Evolutionary conservation across 495 filamentous ascomycete genomes (phyloP).

Genomic region (Penicillium canariense): DNA sequence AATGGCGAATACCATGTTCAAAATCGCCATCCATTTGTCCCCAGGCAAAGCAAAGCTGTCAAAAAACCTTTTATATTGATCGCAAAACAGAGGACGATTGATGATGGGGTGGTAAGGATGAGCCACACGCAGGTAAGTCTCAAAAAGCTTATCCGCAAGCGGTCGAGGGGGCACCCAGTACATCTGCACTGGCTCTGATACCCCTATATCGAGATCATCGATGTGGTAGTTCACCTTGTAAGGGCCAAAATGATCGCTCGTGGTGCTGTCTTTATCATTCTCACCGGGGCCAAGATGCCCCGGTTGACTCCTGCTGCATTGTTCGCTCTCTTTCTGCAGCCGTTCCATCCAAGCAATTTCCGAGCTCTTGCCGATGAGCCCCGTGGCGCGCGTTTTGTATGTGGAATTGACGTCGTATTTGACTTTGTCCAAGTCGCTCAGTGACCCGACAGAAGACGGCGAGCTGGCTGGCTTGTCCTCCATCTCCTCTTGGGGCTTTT

Average conservation of each 20-base stretch:
- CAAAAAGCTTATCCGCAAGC: slow-evolving; percentile 49
- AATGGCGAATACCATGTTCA: slow-evolving; percentile 64
- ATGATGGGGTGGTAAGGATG: slow-evolving; percentile 61
- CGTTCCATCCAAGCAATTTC: slow-evolving; percentile 61
- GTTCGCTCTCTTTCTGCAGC: slow-evolving; percentile 22
- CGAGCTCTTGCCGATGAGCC: slow-evolving; percentile 60
- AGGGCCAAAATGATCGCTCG: slow-evolving; percentile 19
- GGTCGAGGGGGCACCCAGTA: slow-evolving; percentile 49
- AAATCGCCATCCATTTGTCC: slow-evolving; percentile 53
- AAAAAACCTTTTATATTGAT: slow-evolving; percentile 35
- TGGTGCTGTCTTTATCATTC: slow-evolving; percentile 1
- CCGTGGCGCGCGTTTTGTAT: slow-evolving; percentile 45
- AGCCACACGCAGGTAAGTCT: slow-evolving; percentile 51
- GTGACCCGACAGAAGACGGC: slow-evolving; percentile 53
- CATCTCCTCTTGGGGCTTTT: neutral
- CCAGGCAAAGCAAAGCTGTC: slow-evolving; percentile 23
- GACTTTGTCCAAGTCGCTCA: slow-evolving; percentile 52
- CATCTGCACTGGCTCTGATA: slow-evolving; percentile 42
- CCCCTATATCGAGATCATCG: slow-evolving; percentile 50
- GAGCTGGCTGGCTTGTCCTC: slow-evolving; percentile 14
- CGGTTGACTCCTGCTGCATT: too few relatives aligned
- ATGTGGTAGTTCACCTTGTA: slow-evolving; percentile 50
- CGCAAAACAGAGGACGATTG: slow-evolving; percentile 35
- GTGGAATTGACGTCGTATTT: slow-evolving; percentile 54
- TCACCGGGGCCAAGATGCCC: slow-evolving; percentile 12